Conservation (phyloP, 2,329 filamentous ascomycete species). For the Nothopassalora personata region DNA sequence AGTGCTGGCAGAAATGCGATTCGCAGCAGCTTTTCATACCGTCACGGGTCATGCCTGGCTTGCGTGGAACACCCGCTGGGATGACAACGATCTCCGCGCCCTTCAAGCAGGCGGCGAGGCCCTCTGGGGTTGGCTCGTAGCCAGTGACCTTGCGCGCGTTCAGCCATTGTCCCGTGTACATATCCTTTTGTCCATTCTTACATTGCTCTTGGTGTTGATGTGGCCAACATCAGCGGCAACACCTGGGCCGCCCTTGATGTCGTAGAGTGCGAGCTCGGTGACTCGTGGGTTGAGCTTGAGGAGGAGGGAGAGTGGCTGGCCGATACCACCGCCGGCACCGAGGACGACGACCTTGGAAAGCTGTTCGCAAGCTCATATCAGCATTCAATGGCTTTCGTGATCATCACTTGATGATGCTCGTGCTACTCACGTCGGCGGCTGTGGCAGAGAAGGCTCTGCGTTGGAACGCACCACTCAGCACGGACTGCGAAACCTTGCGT, state of each 20-base stretch:
- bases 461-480: constrained; percentile 45
- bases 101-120: constrained; percentile 72
- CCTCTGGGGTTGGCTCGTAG: constrained; percentile 66
- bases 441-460: constrained; percentile 50
- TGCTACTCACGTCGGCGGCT: constrained; percentile 44
- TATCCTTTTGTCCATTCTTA: constrained; percentile 24
- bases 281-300: constrained; percentile 98
- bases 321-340: constrained; percentile 95
- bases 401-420: neutral
- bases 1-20: neutral
- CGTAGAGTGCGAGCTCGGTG: constrained; percentile 90
- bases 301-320: constrained; percentile 93
- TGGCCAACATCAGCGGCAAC: constrained; percentile 97
- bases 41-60: constrained; percentile 99
- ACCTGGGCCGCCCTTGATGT: constrained; percentile 92
- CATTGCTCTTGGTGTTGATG: constrained; percentile 95
- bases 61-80: constrained; percentile 95
- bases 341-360: constrained; percentile 96
- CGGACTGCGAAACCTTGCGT: constrained; percentile 38
- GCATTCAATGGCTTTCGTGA: constrained; percentile 7
- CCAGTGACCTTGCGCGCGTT: constrained; percentile 62
- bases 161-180: constrained; percentile 8
- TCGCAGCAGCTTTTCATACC: constrained; percentile 42
- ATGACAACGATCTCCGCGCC: constrained; percentile 93
- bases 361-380: constrained; percentile 44